These are phyloP conservation scores for Candida bentonensis DNA, from an alignment of 805 yeast genomes.

Conservation along the genomic window DNA sequence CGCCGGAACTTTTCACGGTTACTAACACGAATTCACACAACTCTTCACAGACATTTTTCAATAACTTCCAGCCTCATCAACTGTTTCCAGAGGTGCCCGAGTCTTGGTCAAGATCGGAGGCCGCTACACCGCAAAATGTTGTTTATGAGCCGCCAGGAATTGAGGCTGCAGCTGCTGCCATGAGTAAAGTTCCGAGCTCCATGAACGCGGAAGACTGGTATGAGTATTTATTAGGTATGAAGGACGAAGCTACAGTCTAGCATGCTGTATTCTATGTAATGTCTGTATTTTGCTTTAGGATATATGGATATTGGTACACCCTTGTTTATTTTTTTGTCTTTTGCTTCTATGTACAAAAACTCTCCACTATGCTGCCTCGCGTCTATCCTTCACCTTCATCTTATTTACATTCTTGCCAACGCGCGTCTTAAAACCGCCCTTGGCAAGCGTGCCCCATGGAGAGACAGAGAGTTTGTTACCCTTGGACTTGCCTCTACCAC, in stretches of 20 bases:
- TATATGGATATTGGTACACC: no score
- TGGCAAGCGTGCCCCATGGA: slow-evolving; percentile 89
- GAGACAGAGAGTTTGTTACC: slow-evolving; percentile 88
- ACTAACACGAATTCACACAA: slow-evolving; percentile 16
- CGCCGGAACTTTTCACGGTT: slow-evolving; percentile 20
- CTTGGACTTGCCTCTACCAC: slow-evolving; percentile 99
- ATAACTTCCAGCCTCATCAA: slow-evolving; percentile 43
- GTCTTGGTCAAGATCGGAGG: neutral
- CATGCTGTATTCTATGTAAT: no score
- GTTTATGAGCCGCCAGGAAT: neutral
- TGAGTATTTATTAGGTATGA: slow-evolving; percentile 10
- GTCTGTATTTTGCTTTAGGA: no score
- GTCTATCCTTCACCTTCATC: slow-evolving; percentile 20
- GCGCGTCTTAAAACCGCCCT: slow-evolving; percentile 90
- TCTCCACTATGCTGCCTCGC: neutral
- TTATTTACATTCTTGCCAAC: slow-evolving; percentile 75
- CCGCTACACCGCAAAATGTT: neutral
- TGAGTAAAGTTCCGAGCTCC: slow-evolving; percentile 16
- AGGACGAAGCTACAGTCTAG: neutral
- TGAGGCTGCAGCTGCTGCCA: slow-evolving; percentile 1
- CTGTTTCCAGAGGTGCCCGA: slow-evolving; percentile 30
- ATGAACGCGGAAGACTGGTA: slow-evolving; percentile 27
- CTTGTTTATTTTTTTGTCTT: neutral
- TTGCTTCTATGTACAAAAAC: neutral
- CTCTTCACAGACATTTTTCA: slow-evolving; percentile 23